Evolutionary conservation across 495 filamentous ascomycete species (phyloP).

Genomic region (Collariella sp.): DNA sequence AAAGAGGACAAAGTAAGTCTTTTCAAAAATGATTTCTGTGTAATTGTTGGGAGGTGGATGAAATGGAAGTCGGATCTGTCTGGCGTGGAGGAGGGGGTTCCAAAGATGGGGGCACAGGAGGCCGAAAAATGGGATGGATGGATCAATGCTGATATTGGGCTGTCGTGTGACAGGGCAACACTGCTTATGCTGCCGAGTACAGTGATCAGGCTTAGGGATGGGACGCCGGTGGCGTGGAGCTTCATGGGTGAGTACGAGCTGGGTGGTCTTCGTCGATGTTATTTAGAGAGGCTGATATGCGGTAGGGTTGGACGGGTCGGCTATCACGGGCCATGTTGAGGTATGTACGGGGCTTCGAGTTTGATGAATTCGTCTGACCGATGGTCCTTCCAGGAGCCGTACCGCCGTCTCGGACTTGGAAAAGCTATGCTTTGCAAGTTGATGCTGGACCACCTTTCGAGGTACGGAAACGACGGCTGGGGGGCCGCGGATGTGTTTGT

Average conservation of each 20-base stretch:
- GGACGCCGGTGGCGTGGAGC: conserved; percentile 36
- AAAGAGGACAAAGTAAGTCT: conserved; percentile 29
- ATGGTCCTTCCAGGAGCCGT: conserved; percentile 23
- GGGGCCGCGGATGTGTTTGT: conserved; percentile 38
- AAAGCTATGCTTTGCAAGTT: conserved; percentile 36
- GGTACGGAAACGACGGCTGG: conserved; percentile 33
- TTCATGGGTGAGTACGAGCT: conserved; percentile 26
- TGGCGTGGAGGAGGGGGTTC: too few relatives aligned
- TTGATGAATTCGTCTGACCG: neutral
- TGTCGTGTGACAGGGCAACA: conserved; percentile 20
- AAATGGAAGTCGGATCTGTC: too few relatives aligned
- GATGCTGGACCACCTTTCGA: conserved; percentile 30
- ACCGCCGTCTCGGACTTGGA: conserved; percentile 36
- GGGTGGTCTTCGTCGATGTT: neutral
- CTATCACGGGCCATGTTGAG: conserved; percentile 31
- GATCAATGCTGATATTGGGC: neutral
- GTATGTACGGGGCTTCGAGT: conserved; percentile 5
- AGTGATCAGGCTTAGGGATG: conserved; percentile 27
- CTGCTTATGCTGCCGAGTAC: conserved; percentile 30
- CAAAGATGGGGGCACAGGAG: neutral
- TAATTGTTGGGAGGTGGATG: too few relatives aligned
- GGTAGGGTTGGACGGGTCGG: conserved; percentile 27
- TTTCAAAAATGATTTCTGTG: too few relatives aligned
- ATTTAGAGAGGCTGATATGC: neutral
- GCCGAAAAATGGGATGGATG: neutral